Evolutionary conservation across 306 rosid genomes (phyloP), one percentile per base, ranked within the genome.

Genomic region (Malus asiatica): DNA sequence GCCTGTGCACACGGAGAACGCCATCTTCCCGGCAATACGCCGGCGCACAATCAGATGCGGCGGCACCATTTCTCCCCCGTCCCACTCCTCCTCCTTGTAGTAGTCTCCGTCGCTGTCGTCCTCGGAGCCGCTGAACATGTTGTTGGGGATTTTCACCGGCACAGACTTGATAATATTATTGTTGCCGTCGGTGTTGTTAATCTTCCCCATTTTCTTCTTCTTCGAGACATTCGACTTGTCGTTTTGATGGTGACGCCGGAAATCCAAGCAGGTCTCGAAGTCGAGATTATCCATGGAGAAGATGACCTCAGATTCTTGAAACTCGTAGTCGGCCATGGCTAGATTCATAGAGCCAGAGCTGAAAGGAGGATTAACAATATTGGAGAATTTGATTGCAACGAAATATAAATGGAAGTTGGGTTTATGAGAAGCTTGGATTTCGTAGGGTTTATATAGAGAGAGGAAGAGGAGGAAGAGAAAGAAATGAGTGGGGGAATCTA

Each of bases 1-100:
- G 4, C 99, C 99, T 0, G 90, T 78, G 51, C 92, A 85, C 8
- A 95, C 85, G 0, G 97, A 95, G 70, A 81, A 89, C 0, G 90
- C 91, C 95, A 89, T 88, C 68, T 95, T 88, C 3, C 88, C 91
- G 0, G 89, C 86, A 6, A 91, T 32, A 70, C 97, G 83, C 79
- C 90, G 76, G 14, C 81, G 83, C 0, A 82, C 29, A 33, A 95
- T 86, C 80, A 89, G 71, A 64, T 95, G 99, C n/a, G 99, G 99
- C 35, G 99, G 99, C 60, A 83, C 92, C 77, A 89, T 73, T 42
- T 78, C 89, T 11, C 78, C 75, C 1, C 80, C 90, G 8, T 78
- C 78, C 78, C 81, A 63, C 27, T 84, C 87, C 1, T 82, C 89
- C 1, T 76, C 88, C 12, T 79, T 78, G 75, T 46, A 51, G 4